Conservation (phyloP, 352 stramenopile genomes). For the Globisporangium rhizosaccharum region DNA sequence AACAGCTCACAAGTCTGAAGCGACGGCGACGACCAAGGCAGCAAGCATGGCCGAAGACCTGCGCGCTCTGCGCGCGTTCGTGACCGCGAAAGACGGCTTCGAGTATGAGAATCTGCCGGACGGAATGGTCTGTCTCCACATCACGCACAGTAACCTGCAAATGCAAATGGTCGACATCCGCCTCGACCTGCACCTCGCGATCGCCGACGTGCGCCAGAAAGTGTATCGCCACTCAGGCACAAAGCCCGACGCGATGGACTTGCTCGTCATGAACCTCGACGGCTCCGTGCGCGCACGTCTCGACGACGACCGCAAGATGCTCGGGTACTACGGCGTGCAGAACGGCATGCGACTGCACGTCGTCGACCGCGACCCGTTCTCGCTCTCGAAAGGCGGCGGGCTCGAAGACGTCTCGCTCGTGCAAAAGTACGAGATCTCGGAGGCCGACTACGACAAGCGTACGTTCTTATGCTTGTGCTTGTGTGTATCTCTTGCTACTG, state of each 20-base stretch:
- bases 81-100: slow-evolving; percentile 79
- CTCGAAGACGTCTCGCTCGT: slow-evolving; percentile 96
- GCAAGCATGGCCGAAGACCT: slow-evolving; percentile 66
- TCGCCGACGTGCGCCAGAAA: slow-evolving; percentile 87
- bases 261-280: slow-evolving; percentile 55
- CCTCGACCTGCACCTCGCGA: slow-evolving; percentile 90
- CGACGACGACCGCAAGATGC: slow-evolving; percentile 74
- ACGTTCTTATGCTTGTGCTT: slow-evolving; percentile 9
- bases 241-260: slow-evolving; percentile 85
- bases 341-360: slow-evolving; percentile 94
- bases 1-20: neutral
- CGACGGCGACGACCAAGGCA: neutral
- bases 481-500: neutral
- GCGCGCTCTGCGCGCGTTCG: slow-evolving; percentile 63
- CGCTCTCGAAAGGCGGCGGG: slow-evolving; percentile 89
- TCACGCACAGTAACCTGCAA: slow-evolving; percentile 97
- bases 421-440: slow-evolving; percentile 97
- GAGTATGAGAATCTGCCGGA: slow-evolving; percentile 85
- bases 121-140: slow-evolving; percentile 91
- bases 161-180: slow-evolving; percentile 96
- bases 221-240: slow-evolving; percentile 96
- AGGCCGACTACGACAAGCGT: slow-evolving; percentile 98
- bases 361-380: slow-evolving; percentile 96
- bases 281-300: slow-evolving; percentile 40
- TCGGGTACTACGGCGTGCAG: slow-evolving; percentile 90